Percentiles rank a stretch among this genome's conserved stretches.
phyloP scores from a whole-genome alignment of 257 asterid species.

The Ocimum tenuiflorum region DNA sequence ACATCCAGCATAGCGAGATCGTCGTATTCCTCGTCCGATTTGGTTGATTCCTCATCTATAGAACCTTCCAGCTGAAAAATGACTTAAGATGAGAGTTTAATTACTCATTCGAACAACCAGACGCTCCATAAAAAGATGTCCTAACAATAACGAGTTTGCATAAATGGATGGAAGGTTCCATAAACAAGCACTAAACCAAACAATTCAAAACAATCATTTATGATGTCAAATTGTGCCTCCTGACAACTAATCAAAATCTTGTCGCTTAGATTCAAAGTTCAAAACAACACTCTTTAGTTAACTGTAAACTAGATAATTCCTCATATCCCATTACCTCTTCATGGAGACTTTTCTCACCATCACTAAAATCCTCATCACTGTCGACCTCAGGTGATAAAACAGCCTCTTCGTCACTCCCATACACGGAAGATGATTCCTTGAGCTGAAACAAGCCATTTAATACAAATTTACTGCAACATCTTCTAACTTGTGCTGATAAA shows the following conservation, averaged over 20 bases:
- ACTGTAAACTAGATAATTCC: background rate
- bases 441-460: slow-evolving; percentile 40
- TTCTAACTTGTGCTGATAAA: background rate
- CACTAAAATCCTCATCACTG: slow-evolving; percentile 77
- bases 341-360: slow-evolving; percentile 39
- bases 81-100: slow-evolving; percentile 6
- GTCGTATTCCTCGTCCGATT: slow-evolving; percentile 83
- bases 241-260: background rate
- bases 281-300: background rate
- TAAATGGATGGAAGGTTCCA: background rate
- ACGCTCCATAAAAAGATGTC: background rate
- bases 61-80: slow-evolving; percentile 72
- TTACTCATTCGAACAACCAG: background rate
- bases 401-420: slow-evolving; percentile 84
- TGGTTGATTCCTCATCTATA: slow-evolving; percentile 73
- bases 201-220: background rate
- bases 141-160: background rate
- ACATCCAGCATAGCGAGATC: slow-evolving; percentile 73
- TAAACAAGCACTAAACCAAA: background rate
- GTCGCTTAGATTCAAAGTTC: background rate
- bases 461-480: background rate
- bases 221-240: background rate
- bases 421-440: slow-evolving; percentile 68
- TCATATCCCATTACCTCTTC: slow-evolving; percentile 49
- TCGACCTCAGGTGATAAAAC: slow-evolving; percentile 61